phyloP scores from a whole-genome alignment of 169 alveolate genomes.

The Perkinsus olseni region DNA sequence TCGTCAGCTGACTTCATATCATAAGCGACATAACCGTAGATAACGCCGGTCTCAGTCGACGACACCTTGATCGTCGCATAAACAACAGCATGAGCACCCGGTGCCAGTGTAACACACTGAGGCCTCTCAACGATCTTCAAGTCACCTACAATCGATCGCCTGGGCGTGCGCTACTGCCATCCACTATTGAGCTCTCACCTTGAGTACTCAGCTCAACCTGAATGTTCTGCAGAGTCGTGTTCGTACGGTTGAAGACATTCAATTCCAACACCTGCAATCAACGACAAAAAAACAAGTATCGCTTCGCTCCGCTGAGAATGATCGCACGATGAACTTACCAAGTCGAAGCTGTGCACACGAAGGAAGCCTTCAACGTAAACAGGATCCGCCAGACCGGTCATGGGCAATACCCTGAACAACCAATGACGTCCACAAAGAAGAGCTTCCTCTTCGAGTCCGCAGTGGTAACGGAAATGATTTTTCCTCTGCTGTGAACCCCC shows the following conservation, averaged over 20 bases:
- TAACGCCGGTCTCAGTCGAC: conserved; percentile 77
- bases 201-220: conserved; percentile 68
- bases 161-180: not conserved
- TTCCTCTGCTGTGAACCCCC: no score
- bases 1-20: conserved; percentile 50
- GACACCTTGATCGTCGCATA: conserved; percentile 52
- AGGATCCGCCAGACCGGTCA: conserved; percentile 80
- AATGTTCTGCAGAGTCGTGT: conserved; percentile 68
- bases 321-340: no score
- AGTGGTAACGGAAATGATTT: no score
- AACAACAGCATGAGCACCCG: conserved; percentile 45
- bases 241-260: conserved; percentile 61
- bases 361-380: conserved; percentile 78
- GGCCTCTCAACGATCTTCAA: conserved; percentile 67
- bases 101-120: conserved; percentile 54
- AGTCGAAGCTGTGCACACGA: conserved; percentile 72
- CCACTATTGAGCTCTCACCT: conserved; percentile 38
- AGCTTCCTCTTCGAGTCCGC: no score
- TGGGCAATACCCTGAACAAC: conserved; percentile 16
- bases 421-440: not conserved
- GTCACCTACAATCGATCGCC: conserved; percentile 17
- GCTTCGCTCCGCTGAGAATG: not conserved
- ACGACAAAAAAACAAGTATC: not conserved
- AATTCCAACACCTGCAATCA: conserved; percentile 47
- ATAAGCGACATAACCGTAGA: conserved; percentile 84